These are phyloP conservation scores for Fomitopsis palustris DNA, from an alignment of 1,284 basidiomycete species.

Conservation along the genomic window DNA sequence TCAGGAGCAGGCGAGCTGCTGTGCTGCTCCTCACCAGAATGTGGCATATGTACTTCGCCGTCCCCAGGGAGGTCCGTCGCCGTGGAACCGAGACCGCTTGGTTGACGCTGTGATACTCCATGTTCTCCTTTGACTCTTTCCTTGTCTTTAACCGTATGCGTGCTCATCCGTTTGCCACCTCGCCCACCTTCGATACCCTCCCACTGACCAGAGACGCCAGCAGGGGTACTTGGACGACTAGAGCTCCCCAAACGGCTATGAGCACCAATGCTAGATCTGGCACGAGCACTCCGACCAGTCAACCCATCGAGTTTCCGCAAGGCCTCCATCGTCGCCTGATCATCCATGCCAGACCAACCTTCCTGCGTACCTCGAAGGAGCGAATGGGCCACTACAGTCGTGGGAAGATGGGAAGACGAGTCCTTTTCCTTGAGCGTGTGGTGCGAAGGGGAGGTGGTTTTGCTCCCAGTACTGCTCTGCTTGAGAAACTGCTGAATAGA, in stretches of 20 bases:
- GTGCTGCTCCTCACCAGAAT: constrained; percentile 47
- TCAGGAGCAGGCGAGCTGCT: constrained; percentile 41
- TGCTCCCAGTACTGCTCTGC: constrained; percentile 44
- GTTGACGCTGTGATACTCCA: constrained; percentile 24
- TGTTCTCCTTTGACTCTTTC: constrained; percentile 23
- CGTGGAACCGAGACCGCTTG: constrained; percentile 37
- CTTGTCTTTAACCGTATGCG: constrained; percentile 31
- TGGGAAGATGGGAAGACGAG: constrained; percentile 39
- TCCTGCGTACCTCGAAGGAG: constrained; percentile 78
- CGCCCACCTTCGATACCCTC: constrained; percentile 60
- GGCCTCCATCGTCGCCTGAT: constrained; percentile 88
- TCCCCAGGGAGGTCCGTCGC: constrained; percentile 29
- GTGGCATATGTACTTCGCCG: constrained; percentile 38
- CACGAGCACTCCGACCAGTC: constrained; percentile 65
- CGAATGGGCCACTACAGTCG: constrained; percentile 71
- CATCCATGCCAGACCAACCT: constrained; percentile 81
- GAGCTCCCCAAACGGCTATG: constrained; percentile 57
- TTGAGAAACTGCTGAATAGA: constrained; percentile 82
- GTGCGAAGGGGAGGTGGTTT: constrained; percentile 42
- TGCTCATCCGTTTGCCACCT: constrained; percentile 47
- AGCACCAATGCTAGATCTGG: constrained; percentile 57
- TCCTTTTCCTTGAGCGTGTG: constrained; percentile 43
- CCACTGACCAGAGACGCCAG: constrained; percentile 58
- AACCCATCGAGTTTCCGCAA: constrained; percentile 93
- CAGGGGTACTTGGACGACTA: constrained; percentile 69